Evolutionary conservation across 441 rosid genomes (phyloP).

Genomic region (Adansonia rubrostipa): DNA sequence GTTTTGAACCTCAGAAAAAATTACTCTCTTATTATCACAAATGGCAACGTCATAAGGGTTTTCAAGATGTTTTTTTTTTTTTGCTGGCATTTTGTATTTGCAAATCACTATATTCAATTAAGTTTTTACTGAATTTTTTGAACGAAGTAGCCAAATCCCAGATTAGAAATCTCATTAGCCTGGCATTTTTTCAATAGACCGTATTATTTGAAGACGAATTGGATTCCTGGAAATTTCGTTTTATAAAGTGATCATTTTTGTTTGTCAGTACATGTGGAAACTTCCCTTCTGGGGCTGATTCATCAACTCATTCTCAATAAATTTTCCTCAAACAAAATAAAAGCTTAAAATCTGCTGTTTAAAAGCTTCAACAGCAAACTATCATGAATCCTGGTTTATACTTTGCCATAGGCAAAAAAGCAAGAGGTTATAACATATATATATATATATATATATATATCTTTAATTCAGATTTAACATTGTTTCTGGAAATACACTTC

Average conservation of each 20-base stretch:
- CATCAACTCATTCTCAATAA: slow-evolving; percentile 26
- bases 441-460: neutral
- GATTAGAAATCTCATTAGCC: no score
- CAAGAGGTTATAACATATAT: slow-evolving; percentile 46
- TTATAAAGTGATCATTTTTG: neutral
- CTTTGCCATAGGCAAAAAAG: slow-evolving; percentile 57
- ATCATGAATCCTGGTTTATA: slow-evolving; percentile 48
- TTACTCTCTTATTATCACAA: neutral
- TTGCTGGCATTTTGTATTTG: neutral
- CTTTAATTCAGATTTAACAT: neutral
- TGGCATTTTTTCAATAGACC: no score
- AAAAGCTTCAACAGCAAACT: slow-evolving; percentile 33
- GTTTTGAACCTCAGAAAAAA: neutral
- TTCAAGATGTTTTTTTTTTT: neutral
- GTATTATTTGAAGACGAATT: neutral
- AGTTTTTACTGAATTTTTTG: neutral
- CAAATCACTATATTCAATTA: neutral
- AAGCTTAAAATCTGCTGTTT: slow-evolving; percentile 11
- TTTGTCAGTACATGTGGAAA: slow-evolving; percentile 41
- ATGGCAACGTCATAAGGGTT: neutral
- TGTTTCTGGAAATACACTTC: neutral
- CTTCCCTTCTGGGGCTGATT: slow-evolving; percentile 45
- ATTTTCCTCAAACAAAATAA: slow-evolving; percentile 30
- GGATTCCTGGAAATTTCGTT: slow-evolving; percentile 49
- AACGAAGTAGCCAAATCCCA: neutral